A percentile compares a stretch with the other conserved stretches of the same genome.
These are phyloP conservation scores for Coniochaeta sp. DNA, from an alignment of 2,329 filamentous ascomycete species.

Conservation along the genomic window DNA sequence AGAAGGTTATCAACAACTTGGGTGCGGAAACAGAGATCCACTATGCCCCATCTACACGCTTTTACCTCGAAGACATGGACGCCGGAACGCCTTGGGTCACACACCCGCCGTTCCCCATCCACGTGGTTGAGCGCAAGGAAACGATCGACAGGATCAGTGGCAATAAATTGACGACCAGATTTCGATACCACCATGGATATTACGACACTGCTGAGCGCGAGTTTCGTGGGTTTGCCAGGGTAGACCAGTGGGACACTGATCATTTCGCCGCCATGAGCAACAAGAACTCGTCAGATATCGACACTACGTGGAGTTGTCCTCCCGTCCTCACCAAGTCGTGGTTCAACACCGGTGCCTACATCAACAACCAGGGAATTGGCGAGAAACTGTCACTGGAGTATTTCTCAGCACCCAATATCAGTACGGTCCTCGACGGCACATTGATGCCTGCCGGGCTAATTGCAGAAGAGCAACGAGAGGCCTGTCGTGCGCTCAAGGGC, in stretches of 20 bases:
- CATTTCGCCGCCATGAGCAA: background rate
- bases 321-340: slow-evolving; percentile 5
- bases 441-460: background rate
- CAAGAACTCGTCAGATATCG: slow-evolving; percentile 4
- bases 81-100: slow-evolving; percentile 16
- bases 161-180: background rate
- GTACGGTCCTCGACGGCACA: background rate
- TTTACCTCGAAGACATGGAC: slow-evolving; percentile 14
- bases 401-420: too few relatives aligned
- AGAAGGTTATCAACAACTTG: slow-evolving; percentile 4
- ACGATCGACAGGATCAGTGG: slow-evolving; percentile 5
- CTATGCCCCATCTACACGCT: slow-evolving; percentile 16
- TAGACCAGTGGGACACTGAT: slow-evolving; percentile 18
- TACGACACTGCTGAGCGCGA: slow-evolving; percentile 18
- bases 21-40: slow-evolving; percentile 11
- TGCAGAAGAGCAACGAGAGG: slow-evolving; percentile 4
- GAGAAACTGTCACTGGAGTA: background rate
- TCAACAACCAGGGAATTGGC: background rate
- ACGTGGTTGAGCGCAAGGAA: slow-evolving; percentile 11
- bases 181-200: slow-evolving; percentile 18
- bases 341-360: slow-evolving; percentile 5
- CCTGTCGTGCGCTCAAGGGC: slow-evolving; percentile 6
- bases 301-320: background rate
- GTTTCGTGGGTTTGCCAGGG: slow-evolving; percentile 22
- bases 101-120: slow-evolving; percentile 19